A percentile compares a stretch with the other conserved stretches of the same genome.
phyloP scores from a whole-genome alignment of 768 basidiomycete genomes.

The Plicaturopsis crispa region DNA sequence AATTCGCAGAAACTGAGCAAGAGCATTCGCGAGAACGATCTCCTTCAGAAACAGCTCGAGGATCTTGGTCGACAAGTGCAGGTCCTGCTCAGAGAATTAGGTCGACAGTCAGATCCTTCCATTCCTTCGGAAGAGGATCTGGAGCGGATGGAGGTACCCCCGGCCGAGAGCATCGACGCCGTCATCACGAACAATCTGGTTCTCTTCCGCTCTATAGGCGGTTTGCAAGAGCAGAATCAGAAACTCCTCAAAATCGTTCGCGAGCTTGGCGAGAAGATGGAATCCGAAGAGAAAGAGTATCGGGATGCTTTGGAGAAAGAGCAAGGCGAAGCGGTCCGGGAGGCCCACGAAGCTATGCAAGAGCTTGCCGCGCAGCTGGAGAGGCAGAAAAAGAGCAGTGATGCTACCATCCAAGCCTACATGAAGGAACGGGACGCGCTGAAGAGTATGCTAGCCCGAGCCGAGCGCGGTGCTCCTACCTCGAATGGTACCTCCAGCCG shows the following conservation, averaged over 20 bases:
- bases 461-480: too few species aligned
- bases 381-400: slow-evolving; percentile 62
- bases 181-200: slow-evolving; percentile 89
- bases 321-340: slow-evolving; percentile 72
- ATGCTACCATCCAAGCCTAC: slow-evolving; percentile 68
- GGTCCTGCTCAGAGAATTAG: slow-evolving; percentile 67
- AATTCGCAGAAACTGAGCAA: slow-evolving; percentile 54
- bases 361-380: slow-evolving; percentile 75
- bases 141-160: slow-evolving; percentile 33
- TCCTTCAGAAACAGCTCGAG: slow-evolving; percentile 68
- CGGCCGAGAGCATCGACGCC: slow-evolving; percentile 54
- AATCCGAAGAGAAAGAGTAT: slow-evolving; percentile 75
- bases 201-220: slow-evolving; percentile 70
- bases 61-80: slow-evolving; percentile 86
- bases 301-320: slow-evolving; percentile 62
- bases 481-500: slow-evolving; percentile 8
- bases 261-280: slow-evolving; percentile 79
- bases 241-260: slow-evolving; percentile 78
- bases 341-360: slow-evolving; percentile 84
- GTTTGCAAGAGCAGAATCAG: slow-evolving; percentile 89
- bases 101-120: slow-evolving; percentile 75
- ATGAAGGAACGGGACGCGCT: slow-evolving; percentile 86
- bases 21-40: slow-evolving; percentile 51
- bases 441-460: slow-evolving; percentile 61
- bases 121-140: slow-evolving; percentile 66